Evolutionary conservation across 2,329 filamentous ascomycete species (phyloP).

Genomic region (Magnaporthiopsis incrustans): DNA sequence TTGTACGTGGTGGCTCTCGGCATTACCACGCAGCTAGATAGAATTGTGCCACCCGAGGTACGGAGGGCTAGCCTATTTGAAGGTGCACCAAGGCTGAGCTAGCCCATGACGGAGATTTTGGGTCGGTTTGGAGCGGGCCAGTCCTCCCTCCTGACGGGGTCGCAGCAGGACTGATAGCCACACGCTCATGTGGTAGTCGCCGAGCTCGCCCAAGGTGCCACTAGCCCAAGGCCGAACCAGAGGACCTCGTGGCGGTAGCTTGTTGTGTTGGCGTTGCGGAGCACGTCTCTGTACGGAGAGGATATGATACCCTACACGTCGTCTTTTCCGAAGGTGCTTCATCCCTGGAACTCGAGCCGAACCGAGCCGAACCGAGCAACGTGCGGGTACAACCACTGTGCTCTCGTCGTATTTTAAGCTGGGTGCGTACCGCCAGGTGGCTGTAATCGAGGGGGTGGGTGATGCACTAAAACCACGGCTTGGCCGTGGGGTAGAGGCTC

Average conservation of each 20-base stretch:
- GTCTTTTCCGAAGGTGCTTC: background rate
- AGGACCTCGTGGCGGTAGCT: slow-evolving; percentile 10
- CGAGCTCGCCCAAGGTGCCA: slow-evolving; percentile 25
- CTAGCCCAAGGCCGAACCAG: slow-evolving; percentile 13
- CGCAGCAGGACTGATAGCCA: slow-evolving; percentile 6
- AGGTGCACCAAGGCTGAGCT: background rate
- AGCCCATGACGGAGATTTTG: background rate
- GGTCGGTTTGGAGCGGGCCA: slow-evolving; percentile 1
- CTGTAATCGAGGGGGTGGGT: background rate
- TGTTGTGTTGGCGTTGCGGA: slow-evolving; percentile 13
- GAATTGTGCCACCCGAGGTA: too few relatives aligned
- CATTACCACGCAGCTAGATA: too few relatives aligned
- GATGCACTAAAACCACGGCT: slow-evolving; percentile 15
- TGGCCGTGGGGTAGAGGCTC: background rate
- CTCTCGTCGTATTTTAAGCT: slow-evolving; percentile 13
- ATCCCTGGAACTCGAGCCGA: background rate
- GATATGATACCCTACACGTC: slow-evolving; percentile 3
- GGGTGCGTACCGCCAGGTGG: background rate
- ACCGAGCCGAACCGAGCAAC: slow-evolving; percentile 16
- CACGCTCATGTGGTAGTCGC: slow-evolving; percentile 10
- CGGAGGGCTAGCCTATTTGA: too few relatives aligned
- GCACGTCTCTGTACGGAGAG: slow-evolving; percentile 8
- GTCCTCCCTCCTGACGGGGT: slow-evolving; percentile 5
- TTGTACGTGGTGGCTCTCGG: too few relatives aligned
- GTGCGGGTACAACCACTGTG: slow-evolving; percentile 17